Conservation (phyloP, 1,284 basidiomycete species). For the Austropuccinia psidii region DNA sequence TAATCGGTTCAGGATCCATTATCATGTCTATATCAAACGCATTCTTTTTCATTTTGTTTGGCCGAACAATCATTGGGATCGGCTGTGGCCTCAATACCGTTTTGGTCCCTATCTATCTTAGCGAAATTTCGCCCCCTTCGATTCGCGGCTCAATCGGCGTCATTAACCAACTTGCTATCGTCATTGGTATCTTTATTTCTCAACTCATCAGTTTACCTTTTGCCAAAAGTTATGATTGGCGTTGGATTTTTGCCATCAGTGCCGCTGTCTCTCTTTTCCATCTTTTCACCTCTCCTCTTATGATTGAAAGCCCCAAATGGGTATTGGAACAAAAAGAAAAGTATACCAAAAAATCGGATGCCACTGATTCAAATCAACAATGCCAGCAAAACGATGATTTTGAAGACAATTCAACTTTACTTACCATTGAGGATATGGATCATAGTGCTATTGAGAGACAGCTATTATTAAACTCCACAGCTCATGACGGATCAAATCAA, state of each 20-base stretch:
- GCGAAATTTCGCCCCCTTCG: constrained; percentile 66
- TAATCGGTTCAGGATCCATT: constrained; percentile 26
- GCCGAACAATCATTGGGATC: constrained; percentile 61
- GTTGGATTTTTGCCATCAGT: constrained; percentile 63
- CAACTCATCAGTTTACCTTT: constrained; percentile 61
- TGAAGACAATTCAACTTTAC: neutral
- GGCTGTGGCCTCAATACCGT: constrained; percentile 76
- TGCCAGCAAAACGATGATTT: neutral
- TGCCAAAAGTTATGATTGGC: constrained; percentile 62
- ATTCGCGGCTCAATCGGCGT: constrained; percentile 70
- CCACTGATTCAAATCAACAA: neutral
- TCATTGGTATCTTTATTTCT: constrained; percentile 70
- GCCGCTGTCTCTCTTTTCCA: constrained; percentile 58
- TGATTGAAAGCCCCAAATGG: constrained; percentile 18
- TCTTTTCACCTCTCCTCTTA: constrained; percentile 48
- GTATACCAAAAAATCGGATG: neutral
- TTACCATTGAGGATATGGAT: neutral
- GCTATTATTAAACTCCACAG: neutral
- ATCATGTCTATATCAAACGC: constrained; percentile 19
- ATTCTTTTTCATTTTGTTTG: constrained; percentile 27
- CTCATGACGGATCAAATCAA: neutral
- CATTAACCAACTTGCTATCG: constrained; percentile 77
- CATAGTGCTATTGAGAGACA: neutral
- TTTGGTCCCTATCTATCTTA: constrained; percentile 74
- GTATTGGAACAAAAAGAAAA: neutral